Evolutionary conservation across 495 filamentous ascomycete genomes (phyloP), one percentile per base, ranked within the genome.

Genomic region (Evansstolkia leycettana): DNA sequence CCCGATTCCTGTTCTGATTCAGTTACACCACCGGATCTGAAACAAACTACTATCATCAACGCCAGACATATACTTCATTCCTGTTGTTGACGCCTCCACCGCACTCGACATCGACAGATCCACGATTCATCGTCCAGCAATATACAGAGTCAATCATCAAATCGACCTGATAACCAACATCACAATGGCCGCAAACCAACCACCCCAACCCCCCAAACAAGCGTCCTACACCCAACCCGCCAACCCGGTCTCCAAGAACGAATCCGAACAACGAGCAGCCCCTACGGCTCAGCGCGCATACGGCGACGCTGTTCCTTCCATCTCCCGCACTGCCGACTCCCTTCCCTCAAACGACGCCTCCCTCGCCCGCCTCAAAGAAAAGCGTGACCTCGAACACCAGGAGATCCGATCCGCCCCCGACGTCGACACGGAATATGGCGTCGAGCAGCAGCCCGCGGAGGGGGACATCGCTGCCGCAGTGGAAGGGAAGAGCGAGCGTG

Each of bases 391-490:
- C 7, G 33, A 53, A 12, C 33, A 41, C n/a, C 24, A 11, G 1
- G 15, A 37, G 12, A 19, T 55, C 40, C 43, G 48, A 14, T 31
- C 34, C 38, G 47, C 31, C 33, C 42, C 28, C 11, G 52, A 50
- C 38, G 52, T 61, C 5, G 60, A 65, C 36, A 42, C 52, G 1
- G 71, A 76, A 12, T 68, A 68, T 7, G 75, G 73, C 4, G 66
- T 77, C 40, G 73, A 78, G 62, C 57, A 64, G 16, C 57, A 67
- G 17, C 55, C 63, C 0, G 52, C 55, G 4, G 73, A 78, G 37
- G 75, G 73, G 2, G 57, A 70, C 15, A 69, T 78, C 25, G 72
- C 70, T 2, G 44, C 55, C 16, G 57, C 59, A 0, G 69, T 74
- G 1, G 40, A 62, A 36, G 46, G 59, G 0, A 62, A 64, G 39